Evolutionary conservation across 2,329 filamentous ascomycete species (phyloP).

Genomic region (Chrysosporium keratinophilum): DNA sequence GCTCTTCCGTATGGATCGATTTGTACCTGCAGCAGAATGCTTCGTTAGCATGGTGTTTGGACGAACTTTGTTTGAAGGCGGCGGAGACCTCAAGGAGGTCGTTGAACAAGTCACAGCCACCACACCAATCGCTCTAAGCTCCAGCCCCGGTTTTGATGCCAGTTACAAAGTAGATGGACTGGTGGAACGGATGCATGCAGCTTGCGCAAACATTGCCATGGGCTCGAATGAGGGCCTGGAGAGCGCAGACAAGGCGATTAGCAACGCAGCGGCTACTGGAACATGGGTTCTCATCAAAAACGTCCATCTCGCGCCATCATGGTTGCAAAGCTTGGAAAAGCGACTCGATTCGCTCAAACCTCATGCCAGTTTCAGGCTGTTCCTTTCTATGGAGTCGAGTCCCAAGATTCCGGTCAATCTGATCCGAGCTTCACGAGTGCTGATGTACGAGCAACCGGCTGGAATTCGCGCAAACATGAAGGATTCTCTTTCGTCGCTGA

Average conservation of each 20-base stretch:
- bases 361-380: slow-evolving; percentile 82
- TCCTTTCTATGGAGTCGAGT: slow-evolving; percentile 96
- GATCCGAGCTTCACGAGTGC: slow-evolving; percentile 78
- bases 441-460: slow-evolving; percentile 97
- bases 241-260: slow-evolving; percentile 90
- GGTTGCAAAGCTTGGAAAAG: slow-evolving; percentile 96
- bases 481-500: slow-evolving; percentile 79
- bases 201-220: slow-evolving; percentile 97
- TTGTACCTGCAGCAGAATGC: slow-evolving; percentile 84
- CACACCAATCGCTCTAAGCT: slow-evolving; percentile 81
- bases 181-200: slow-evolving; percentile 70
- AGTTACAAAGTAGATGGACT: slow-evolving; percentile 97
- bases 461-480: slow-evolving; percentile 98
- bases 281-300: slow-evolving; percentile 99
- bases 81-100: slow-evolving; percentile 75
- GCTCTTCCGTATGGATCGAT: slow-evolving; percentile 87
- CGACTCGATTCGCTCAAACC: slow-evolving; percentile 91
- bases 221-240: slow-evolving; percentile 90
- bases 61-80: slow-evolving; percentile 66
- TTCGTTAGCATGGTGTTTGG: slow-evolving; percentile 84
- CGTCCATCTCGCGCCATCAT: slow-evolving; percentile 88
- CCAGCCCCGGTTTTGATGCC: slow-evolving; percentile 92
- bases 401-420: slow-evolving; percentile 95
- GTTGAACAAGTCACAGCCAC: slow-evolving; percentile 74
- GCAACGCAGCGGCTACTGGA: slow-evolving; percentile 79